Base-by-base conservation (phyloP, 306 rosid genomes). In the Crotalaria pallida region DNA sequence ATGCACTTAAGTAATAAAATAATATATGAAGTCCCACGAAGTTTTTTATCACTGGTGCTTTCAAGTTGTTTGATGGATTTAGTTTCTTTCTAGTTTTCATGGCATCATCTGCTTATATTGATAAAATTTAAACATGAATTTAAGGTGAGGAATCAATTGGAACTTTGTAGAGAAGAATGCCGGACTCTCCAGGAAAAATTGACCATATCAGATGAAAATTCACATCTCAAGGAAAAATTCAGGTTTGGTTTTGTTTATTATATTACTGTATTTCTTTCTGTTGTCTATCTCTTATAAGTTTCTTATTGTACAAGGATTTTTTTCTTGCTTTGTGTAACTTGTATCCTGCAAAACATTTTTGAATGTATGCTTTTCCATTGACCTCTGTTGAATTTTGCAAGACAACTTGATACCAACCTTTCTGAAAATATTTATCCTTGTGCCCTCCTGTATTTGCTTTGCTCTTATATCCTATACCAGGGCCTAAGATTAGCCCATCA, bases 81-180 rank as follows among this genome's bases (percentile, higher is more conserved):
- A 62, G 3, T 49, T 44, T 50, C 21, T 67, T 67, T 74, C 16
- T 17, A 7, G n/a, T 57, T 49, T 16, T 51, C 58, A 18, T 52
- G 26, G 2, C 22, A 71, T 58, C 45, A 43, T 56, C 56, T 76
- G 26, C 49, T 69, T 72, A 22, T 73, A 65, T 33, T 44, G 59
- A 71, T 65, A 62, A 19, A 43, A 50, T 45, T 55, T 60, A 58
- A 65, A 16, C 69, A 61, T 60, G 33, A 66, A 57, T 81, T 65
- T 45, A 22, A 92, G 98, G 88, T 86, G 69, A 84, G 79, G 78
- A 81, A 76, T 76, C 87, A 81, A 31, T 75, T 89, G 82, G 89
- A 88, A 53, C 84, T 86, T 21, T 71, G 65, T 75, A 79, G 72
- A 67, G 88, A 84, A 78, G 91, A 92, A 60, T 84, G 92, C 73